phyloP scores from a whole-genome alignment of 1,139 yeast species.

The Protomyces pachydermus region DNA sequence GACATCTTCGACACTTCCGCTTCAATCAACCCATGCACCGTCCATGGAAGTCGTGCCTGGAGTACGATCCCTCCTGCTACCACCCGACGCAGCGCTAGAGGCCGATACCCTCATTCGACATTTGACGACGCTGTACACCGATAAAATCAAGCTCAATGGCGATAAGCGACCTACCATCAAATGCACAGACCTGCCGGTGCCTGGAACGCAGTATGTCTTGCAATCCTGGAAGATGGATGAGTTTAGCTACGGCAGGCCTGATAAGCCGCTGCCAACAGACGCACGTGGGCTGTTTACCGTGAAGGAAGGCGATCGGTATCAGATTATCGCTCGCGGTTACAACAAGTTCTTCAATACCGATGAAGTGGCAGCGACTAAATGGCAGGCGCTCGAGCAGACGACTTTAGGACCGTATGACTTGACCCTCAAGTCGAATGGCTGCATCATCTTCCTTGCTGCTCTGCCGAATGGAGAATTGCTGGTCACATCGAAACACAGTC shows the following conservation, averaged over 20 bases:
- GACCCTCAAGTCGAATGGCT: constrained; percentile 87
- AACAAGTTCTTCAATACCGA: constrained; percentile 85
- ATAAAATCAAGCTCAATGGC: constrained; percentile 20
- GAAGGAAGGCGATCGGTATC: constrained; percentile 35
- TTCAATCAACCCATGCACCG: background rate
- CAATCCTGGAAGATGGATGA: constrained; percentile 26
- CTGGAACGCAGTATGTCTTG: background rate
- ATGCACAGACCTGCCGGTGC: constrained; percentile 10
- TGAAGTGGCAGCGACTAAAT: constrained; percentile 54
- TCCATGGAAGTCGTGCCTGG: background rate
- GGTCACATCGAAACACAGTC: constrained; percentile 78
- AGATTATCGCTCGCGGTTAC: constrained; percentile 77
- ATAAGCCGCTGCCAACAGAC: constrained; percentile 55
- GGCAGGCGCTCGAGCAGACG: constrained; percentile 45
- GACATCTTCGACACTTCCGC: background rate
- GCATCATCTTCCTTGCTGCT: constrained; percentile 80
- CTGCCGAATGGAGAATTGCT: constrained; percentile 64
- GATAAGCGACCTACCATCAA: constrained; percentile 25
- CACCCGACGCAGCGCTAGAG: background rate
- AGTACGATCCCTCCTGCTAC: background rate
- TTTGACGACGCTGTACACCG: background rate
- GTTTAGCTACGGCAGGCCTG: constrained; percentile 36
- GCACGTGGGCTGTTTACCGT: constrained; percentile 78
- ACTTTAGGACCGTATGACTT: constrained; percentile 76
- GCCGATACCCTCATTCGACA: constrained; percentile 1